phyloP scores from a whole-genome alignment of 2,329 filamentous ascomycete genomes.

The Plenodomus tracheiphilus region DNA sequence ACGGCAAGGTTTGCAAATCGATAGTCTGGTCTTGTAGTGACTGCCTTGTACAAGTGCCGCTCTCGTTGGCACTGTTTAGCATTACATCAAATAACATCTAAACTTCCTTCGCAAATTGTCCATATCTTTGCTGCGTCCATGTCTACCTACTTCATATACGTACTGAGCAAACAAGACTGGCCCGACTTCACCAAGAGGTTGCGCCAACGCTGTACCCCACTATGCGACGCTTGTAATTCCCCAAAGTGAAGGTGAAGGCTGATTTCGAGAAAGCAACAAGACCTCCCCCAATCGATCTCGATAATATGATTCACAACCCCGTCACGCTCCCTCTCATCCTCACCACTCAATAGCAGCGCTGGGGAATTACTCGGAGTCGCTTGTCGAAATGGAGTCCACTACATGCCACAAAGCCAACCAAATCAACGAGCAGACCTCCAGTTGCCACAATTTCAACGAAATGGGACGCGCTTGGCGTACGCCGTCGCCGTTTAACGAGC shows the following conservation, averaged over 20 bases:
- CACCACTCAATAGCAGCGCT: background rate
- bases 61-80: too few species aligned
- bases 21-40: too few species aligned
- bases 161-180: background rate
- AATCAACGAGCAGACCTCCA: background rate
- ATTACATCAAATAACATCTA: too few species aligned
- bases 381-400: background rate
- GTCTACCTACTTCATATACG: background rate
- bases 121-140: too few species aligned
- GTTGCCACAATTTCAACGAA: background rate
- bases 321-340: slow-evolving; percentile 2
- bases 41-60: too few species aligned
- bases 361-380: background rate
- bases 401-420: background rate
- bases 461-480: slow-evolving; percentile 9
- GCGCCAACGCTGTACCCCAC: background rate
- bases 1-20: too few species aligned
- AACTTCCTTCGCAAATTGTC: too few species aligned
- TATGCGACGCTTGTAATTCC: background rate
- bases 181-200: background rate
- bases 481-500: slow-evolving; percentile 10
- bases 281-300: background rate
- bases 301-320: background rate
- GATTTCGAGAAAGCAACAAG: background rate
- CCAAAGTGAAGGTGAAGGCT: slow-evolving; percentile 10